phyloP scores from a whole-genome alignment of 73 alveolate genomes.

The Tetrahymena malaccensis region DNA sequence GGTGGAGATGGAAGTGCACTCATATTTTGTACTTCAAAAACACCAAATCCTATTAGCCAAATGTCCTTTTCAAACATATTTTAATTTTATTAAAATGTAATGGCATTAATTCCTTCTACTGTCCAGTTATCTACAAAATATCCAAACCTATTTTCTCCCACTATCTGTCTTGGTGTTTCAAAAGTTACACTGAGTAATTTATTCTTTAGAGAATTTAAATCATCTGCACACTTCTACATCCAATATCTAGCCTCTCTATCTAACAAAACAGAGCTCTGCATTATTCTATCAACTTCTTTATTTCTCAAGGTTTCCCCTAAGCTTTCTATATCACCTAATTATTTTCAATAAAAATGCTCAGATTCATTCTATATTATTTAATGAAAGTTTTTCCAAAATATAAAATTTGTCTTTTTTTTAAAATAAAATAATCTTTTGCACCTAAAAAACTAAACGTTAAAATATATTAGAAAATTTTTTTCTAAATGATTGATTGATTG shows the following conservation, averaged over 20 bases:
- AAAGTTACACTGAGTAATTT: neutral
- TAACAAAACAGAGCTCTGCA: neutral
- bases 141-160: neutral
- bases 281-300: neutral
- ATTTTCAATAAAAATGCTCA: neutral
- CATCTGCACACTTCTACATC: neutral
- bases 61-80: neutral
- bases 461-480: no score
- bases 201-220: neutral
- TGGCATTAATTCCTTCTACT: neutral
- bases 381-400: no score
- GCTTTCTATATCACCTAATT: neutral
- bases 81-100: neutral
- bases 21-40: neutral
- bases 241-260: neutral
- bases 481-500: neutral
- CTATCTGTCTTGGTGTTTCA: neutral
- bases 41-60: neutral
- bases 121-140: neutral
- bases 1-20: neutral
- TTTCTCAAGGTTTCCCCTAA: neutral
- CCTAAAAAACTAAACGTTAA: neutral
- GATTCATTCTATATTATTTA: neutral
- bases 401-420: no score
- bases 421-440: neutral